Base-by-base conservation (phyloP, 176 grass and related monocot species). In the Oryza glaberrima region DNA sequence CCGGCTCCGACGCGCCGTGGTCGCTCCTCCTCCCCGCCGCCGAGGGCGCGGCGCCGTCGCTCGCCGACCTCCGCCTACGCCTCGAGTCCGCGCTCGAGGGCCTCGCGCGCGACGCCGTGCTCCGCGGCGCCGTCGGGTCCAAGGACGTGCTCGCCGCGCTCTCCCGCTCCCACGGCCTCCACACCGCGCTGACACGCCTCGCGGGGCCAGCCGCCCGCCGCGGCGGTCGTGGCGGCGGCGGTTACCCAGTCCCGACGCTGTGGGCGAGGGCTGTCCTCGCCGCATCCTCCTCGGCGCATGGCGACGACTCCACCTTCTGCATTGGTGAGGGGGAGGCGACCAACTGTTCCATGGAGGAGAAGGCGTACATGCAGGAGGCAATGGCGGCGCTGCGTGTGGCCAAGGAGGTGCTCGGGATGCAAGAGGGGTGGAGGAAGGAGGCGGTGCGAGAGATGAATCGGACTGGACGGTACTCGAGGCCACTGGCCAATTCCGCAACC, bases 201-300 rank as follows among this genome's bases (percentile, higher is more conserved):
- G 73, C 80, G 0, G 73, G 32, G 16, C 58, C 77, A 11, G 67
- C 81, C 51, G 41, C 79, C 1, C 78, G 56, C 19, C 40, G 81
- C 46, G 78, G 46, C 6, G 23, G 70, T 1, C 40, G 81, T 30
- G 78, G 46, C 11, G 23, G 70, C 0, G 49, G 51, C 30, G 35
- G 15, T 0, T 75, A 65, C 82, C 66, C 90, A 11, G 78, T 86
- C 67, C 78, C 91, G 30, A 67, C 67, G 15, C 96, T 98, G 32
- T 98, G 96, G 96, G 77, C 91, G 70, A 98, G 92, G 83, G 96
- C 93, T 1, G 81, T 98, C 25, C 82, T 98, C 25, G 75, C 51
- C 4, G 83, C 66, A 17, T 65, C 70, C 68, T 79, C 79, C 36
- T 11, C 72, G 0, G 56, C 77, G 43, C 70, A 22, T 22, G 81